A percentile compares a stretch with the other conserved stretches of the same genome.
Evolutionary conservation across 1,284 basidiomycete genomes (phyloP).

Genomic region (Ganoderma multipileum): DNA sequence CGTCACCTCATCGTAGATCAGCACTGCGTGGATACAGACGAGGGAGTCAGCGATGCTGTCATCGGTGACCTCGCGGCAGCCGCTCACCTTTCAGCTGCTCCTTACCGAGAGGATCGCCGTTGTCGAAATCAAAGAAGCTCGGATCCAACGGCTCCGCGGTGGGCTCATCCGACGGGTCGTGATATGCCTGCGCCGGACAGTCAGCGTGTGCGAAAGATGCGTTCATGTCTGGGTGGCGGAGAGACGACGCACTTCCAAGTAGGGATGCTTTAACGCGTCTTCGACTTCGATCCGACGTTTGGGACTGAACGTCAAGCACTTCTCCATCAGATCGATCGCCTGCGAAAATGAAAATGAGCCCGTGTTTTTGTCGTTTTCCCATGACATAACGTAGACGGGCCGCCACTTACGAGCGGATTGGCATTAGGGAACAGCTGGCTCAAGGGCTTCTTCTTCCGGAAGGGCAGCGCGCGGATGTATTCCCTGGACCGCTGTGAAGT

Average conservation of each 20-base stretch:
- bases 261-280: constrained; percentile 92
- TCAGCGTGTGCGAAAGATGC: constrained; percentile 4
- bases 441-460: constrained; percentile 87
- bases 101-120: constrained; percentile 69
- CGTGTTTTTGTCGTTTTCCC: not conserved
- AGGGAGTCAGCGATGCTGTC: not conserved
- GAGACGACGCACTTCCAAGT: constrained; percentile 68
- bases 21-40: constrained; percentile 44
- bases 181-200: constrained; percentile 68
- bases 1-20: constrained; percentile 68
- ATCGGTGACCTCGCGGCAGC: not conserved
- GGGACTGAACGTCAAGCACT: constrained; percentile 92
- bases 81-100: constrained; percentile 73
- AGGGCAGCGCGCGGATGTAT: constrained; percentile 93
- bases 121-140: constrained; percentile 91
- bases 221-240: not conserved
- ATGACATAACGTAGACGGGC: constrained; percentile 10
- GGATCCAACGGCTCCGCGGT: constrained; percentile 81
- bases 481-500: constrained; percentile 87
- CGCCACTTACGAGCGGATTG: constrained; percentile 67
- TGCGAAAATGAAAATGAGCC: constrained; percentile 20
- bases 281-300: constrained; percentile 89
- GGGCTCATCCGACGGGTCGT: constrained; percentile 90
- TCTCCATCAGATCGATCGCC: constrained; percentile 91
- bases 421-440: constrained; percentile 79